A percentile compares a stretch with the other conserved stretches of the same genome.
Conservation (phyloP, 768 basidiomycete genomes). For the Trametes gibbosa region DNA sequence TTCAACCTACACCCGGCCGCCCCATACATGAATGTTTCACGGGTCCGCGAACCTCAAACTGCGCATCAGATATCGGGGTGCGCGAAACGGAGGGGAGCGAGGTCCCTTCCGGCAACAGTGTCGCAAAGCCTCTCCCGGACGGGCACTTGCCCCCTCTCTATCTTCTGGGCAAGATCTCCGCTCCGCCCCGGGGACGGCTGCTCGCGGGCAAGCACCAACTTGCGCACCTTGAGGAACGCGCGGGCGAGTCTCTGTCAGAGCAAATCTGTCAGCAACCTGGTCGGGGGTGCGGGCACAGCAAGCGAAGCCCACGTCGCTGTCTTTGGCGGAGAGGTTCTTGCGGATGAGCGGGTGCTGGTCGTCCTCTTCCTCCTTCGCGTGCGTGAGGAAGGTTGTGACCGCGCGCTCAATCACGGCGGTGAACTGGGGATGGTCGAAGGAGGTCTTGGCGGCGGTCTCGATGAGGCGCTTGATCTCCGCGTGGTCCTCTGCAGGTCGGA, state of each 20-base stretch:
- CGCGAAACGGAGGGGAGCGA: not conserved
- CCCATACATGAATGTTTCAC: not conserved
- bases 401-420: constrained; percentile 19
- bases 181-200: constrained; percentile 15
- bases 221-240: constrained; percentile 22
- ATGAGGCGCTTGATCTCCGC: constrained; percentile 7
- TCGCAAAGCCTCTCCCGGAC: not conserved
- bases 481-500: not conserved
- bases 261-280: not conserved
- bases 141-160: constrained; percentile 12
- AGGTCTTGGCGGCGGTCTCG: constrained; percentile 14
- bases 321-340: constrained; percentile 11
- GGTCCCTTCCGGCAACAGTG: too few species aligned
- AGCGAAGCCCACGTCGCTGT: constrained; percentile 20
- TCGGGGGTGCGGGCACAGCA: not conserved
- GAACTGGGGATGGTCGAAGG: constrained; percentile 13
- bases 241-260: constrained; percentile 16
- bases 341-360: constrained; percentile 21
- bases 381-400: constrained; percentile 20
- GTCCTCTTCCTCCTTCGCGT: constrained; percentile 25
- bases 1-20: not conserved
- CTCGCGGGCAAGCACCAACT: constrained; percentile 11
- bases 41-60: not conserved
- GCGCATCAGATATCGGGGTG: constrained; percentile 1
- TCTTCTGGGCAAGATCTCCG: constrained; percentile 21